A percentile compares a stretch with the other conserved stretches of the same genome.
phyloP scores from a whole-genome alignment of 768 basidiomycete genomes.

The Ramaria rubella region DNA sequence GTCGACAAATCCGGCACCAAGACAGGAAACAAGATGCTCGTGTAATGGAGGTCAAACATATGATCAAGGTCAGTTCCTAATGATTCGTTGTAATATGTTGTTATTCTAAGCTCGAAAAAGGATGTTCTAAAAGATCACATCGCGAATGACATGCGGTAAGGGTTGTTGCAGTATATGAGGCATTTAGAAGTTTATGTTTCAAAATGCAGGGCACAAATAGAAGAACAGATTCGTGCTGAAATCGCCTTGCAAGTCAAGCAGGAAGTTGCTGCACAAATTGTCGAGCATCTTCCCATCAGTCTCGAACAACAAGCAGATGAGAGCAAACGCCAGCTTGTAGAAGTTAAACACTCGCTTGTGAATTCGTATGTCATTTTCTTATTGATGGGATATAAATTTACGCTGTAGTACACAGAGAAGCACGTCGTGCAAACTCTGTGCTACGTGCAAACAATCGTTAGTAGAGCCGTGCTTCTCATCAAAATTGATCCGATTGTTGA shows the following conservation, averaged over 20 bases:
- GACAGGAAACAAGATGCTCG: conserved; percentile 18
- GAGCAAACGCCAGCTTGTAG: conserved; percentile 36
- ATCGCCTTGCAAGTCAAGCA: conserved; percentile 37
- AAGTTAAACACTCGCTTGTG: conserved; percentile 37
- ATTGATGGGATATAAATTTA: neutral
- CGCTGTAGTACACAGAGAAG: conserved; percentile 30
- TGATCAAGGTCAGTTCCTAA: conserved; percentile 15
- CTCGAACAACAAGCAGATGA: conserved; percentile 40
- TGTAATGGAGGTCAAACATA: conserved; percentile 24
- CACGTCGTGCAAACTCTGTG: conserved; percentile 42
- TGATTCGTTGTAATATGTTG: neutral
- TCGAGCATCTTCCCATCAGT: conserved; percentile 41
- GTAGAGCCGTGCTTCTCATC: neutral
- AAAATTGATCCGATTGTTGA: neutral
- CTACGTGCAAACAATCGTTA: conserved; percentile 29
- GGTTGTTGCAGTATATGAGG: conserved; percentile 1
- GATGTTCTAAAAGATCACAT: conserved; percentile 23
- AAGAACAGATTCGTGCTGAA: conserved; percentile 34
- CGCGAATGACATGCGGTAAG: conserved; percentile 29
- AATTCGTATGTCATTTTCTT: conserved; percentile 44
- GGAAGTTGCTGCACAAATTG: conserved; percentile 44
- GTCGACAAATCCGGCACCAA: conserved; percentile 16
- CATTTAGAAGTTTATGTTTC: conserved; percentile 4
- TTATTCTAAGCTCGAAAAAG: neutral
- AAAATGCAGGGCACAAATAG: conserved; percentile 29